Percentiles rank a stretch among this genome's conserved stretches.
Conservation (phyloP, 2,329 filamentous ascomycete genomes). For the Knoxdaviesia capensis region DNA sequence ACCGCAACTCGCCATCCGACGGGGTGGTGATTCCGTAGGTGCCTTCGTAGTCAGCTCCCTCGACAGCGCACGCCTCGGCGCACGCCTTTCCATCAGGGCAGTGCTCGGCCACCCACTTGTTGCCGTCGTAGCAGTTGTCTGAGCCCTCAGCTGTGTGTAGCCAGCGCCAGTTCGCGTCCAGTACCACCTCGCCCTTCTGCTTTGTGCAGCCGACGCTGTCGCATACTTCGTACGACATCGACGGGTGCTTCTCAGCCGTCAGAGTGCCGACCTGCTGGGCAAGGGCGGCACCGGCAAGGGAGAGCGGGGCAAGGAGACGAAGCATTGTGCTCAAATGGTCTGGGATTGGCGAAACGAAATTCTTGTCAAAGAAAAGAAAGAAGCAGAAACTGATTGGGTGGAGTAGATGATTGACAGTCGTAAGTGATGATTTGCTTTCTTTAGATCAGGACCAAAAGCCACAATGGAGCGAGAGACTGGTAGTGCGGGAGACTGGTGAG, state of each 20-base stretch:
- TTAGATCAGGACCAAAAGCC: no score
- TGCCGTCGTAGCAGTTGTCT: conserved; percentile 28
- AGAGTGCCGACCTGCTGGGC: conserved; percentile 22
- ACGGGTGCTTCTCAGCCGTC: conserved; percentile 19
- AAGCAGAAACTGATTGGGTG: no score
- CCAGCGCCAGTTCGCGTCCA: conserved; percentile 36
- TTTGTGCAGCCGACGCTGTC: conserved; percentile 19
- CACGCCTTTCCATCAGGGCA: conserved; percentile 20
- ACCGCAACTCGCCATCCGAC: conserved; percentile 20
- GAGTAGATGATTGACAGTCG: no score
- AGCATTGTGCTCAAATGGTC: no score
- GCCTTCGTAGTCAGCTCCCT: conserved; percentile 21
- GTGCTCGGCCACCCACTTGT: conserved; percentile 13
- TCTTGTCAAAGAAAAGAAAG: no score
- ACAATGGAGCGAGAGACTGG: no score
- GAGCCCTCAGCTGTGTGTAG: conserved; percentile 18
- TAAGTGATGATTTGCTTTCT: no score
- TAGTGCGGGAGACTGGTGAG: background rate
- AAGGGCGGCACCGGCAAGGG: conserved; percentile 14
- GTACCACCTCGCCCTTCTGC: conserved; percentile 21
- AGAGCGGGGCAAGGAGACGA: background rate
- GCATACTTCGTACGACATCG: conserved; percentile 23
- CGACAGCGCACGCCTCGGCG: conserved; percentile 22
- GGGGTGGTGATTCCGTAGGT: conserved; percentile 26
- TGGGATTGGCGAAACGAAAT: no score